These are phyloP conservation scores for Scheffersomyces parashehatae DNA, from an alignment of 1,139 yeast genomes.

Conservation along the genomic window DNA sequence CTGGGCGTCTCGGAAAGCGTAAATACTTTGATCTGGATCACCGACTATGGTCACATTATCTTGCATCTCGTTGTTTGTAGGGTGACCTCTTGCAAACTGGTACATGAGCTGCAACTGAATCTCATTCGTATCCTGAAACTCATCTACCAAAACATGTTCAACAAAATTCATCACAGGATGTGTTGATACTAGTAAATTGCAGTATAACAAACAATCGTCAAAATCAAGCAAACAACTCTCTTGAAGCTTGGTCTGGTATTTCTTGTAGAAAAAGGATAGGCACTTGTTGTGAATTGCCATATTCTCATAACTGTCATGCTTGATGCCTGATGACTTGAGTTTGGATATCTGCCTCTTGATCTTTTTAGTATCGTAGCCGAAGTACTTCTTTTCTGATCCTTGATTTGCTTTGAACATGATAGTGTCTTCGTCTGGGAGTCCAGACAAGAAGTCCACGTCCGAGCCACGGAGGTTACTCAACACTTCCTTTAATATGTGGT, in stretches of 20 bases:
- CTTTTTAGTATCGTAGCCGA: constrained; percentile 36
- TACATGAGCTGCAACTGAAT: constrained; percentile 72
- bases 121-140: constrained; percentile 87
- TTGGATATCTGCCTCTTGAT: constrained; percentile 50
- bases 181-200: constrained; percentile 49
- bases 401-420: constrained; percentile 11
- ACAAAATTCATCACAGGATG: constrained; percentile 50
- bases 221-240: constrained; percentile 61
- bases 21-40: constrained; percentile 95
- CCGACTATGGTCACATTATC: constrained; percentile 83
- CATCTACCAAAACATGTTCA: constrained; percentile 83
- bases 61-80: constrained; percentile 19
- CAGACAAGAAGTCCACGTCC: constrained; percentile 27
- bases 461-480: constrained; percentile 33
- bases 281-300: constrained; percentile 11
- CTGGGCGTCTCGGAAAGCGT: constrained; percentile 83
- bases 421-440: constrained; percentile 15
- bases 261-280: constrained; percentile 40
- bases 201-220: constrained; percentile 73
- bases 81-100: constrained; percentile 50
- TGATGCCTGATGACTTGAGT: constrained; percentile 50
- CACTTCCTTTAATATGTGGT: constrained; percentile 47
- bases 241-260: constrained; percentile 52
- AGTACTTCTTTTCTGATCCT: constrained; percentile 16
- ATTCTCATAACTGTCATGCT: constrained; percentile 35